phyloP scores from a whole-genome alignment of 768 basidiomycete species.

The Clathrus columnatus region DNA sequence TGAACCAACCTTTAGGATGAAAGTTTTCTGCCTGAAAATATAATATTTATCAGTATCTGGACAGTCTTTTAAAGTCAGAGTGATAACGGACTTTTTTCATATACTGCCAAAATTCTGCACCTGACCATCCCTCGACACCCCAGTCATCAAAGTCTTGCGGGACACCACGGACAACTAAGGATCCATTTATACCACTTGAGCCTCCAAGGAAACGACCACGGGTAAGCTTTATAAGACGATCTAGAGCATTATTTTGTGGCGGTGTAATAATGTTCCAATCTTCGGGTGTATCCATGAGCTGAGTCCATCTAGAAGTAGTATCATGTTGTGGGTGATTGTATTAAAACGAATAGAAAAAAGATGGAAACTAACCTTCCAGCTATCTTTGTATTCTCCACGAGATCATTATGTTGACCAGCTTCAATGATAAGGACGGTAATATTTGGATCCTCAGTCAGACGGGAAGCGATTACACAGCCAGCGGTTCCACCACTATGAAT shows the following conservation, averaged over 20 bases:
- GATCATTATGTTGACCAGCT: conserved; percentile 23
- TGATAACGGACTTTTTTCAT: background rate
- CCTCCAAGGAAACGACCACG: conserved; percentile 16
- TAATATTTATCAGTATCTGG: too few species aligned
- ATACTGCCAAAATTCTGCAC: background rate
- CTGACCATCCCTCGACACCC: conserved; percentile 13
- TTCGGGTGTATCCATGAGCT: background rate
- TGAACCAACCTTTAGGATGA: background rate
- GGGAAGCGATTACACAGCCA: conserved; percentile 36
- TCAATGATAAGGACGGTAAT: conserved; percentile 33
- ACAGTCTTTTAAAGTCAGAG: too few species aligned
- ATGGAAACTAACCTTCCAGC: conserved; percentile 13
- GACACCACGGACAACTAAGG: conserved; percentile 15
- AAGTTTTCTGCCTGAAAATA: background rate
- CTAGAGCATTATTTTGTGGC: background rate
- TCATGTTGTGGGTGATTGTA: background rate
- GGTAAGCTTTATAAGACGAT: background rate
- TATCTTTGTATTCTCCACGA: conserved; percentile 13
- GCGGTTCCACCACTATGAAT: conserved; percentile 26
- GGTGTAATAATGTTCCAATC: background rate
- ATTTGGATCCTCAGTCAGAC: conserved; percentile 30
- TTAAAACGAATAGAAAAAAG: too few species aligned
- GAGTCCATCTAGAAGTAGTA: background rate
- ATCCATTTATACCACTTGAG: conserved; percentile 14
- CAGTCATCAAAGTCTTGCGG: conserved; percentile 16